These are phyloP conservation scores for Thelephora aurantiotincta DNA, from an alignment of 768 basidiomycete genomes.

Conservation along the genomic window DNA sequence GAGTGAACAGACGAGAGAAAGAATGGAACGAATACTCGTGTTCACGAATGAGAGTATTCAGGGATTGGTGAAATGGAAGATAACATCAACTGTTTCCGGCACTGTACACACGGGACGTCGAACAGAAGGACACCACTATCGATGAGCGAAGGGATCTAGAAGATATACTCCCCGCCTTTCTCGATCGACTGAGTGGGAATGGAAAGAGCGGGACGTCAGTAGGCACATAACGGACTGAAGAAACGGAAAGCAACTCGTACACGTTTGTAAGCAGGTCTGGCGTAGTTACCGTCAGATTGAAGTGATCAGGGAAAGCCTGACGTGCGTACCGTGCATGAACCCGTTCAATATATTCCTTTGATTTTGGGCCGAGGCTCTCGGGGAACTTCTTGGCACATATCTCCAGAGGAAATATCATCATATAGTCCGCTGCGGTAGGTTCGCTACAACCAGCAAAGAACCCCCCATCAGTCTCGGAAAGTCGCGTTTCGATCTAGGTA, in stretches of 20 bases:
- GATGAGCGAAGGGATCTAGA: too few relatives aligned
- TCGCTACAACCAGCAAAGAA: constrained; percentile 24
- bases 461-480: constrained; percentile 2
- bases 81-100: too few relatives aligned
- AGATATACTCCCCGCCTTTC: constrained; percentile 14
- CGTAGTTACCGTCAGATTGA: constrained; percentile 17
- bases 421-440: constrained; percentile 30
- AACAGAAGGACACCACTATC: too few relatives aligned
- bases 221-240: not conserved
- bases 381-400: constrained; percentile 7
- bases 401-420: constrained; percentile 28
- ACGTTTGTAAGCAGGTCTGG: constrained; percentile 8
- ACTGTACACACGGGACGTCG: too few relatives aligned
- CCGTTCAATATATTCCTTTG: constrained; percentile 22
- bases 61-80: too few relatives aligned
- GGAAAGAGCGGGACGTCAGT: not conserved
- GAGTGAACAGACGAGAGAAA: too few relatives aligned
- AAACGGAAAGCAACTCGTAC: constrained; percentile 3
- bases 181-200: constrained; percentile 8
- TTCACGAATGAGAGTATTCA: too few relatives aligned
- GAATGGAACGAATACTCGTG: too few relatives aligned
- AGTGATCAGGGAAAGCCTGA: not conserved
- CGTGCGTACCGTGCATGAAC: constrained; percentile 22
- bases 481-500: too few relatives aligned
- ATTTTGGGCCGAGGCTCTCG: constrained; percentile 18